Conservation (phyloP, 306 rosid genomes). For the Glycine soja region DNA sequence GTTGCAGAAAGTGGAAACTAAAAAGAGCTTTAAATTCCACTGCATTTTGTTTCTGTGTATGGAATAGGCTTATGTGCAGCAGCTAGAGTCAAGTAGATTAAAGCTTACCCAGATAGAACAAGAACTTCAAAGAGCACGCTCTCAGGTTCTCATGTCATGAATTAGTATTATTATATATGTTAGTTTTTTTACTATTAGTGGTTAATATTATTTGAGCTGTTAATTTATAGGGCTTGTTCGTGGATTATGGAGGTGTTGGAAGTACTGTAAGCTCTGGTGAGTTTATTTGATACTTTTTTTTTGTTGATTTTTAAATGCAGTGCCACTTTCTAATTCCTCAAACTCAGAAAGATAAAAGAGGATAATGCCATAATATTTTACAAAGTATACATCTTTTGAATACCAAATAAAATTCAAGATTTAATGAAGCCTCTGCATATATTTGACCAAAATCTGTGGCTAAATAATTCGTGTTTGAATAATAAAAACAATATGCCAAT, state of each 20-base stretch:
- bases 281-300: slow-evolving; percentile 23
- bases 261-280: slow-evolving; percentile 79
- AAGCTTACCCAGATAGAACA: slow-evolving; percentile 93
- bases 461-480: slow-evolving; percentile 42
- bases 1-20: neutral
- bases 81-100: slow-evolving; percentile 83
- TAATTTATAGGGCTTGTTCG: slow-evolving; percentile 65
- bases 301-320: neutral
- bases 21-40: neutral
- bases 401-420: slow-evolving; percentile 49
- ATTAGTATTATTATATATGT: neutral
- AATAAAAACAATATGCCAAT: slow-evolving; percentile 3
- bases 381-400: neutral
- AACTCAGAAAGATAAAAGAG: slow-evolving; percentile 15
- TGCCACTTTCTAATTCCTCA: neutral
- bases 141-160: slow-evolving; percentile 70
- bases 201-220: slow-evolving; percentile 24
- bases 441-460: slow-evolving; percentile 46
- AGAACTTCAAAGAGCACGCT: slow-evolving; percentile 88
- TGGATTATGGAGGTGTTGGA: slow-evolving; percentile 69
- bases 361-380: neutral
- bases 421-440: slow-evolving; percentile 16
- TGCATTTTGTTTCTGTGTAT: slow-evolving; percentile 13
- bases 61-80: slow-evolving; percentile 88
- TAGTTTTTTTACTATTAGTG: neutral